Percentiles rank a stretch among this genome's conserved stretches.
These are phyloP conservation scores for Mycocentrospora acerina DNA, from an alignment of 2,329 filamentous ascomycete genomes.

Conservation along the genomic window DNA sequence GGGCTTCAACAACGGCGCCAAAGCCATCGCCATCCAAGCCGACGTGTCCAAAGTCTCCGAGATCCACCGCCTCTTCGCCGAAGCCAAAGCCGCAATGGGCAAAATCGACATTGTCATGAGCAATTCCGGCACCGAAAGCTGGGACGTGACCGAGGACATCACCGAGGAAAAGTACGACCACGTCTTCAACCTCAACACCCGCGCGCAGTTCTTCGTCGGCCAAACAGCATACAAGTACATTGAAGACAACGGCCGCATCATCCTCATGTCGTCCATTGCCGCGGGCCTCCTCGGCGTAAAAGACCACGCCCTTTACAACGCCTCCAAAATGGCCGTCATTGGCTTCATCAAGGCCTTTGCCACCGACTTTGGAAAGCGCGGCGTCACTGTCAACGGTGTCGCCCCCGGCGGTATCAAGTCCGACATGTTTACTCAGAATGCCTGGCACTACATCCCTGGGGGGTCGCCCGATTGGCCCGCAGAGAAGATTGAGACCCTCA, in stretches of 20 bases:
- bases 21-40: slow-evolving; percentile 60
- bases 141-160: slow-evolving; percentile 69
- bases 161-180: slow-evolving; percentile 71
- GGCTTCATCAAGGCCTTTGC: slow-evolving; percentile 72
- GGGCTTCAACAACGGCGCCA: slow-evolving; percentile 50
- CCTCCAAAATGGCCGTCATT: slow-evolving; percentile 71
- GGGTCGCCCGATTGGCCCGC: slow-evolving; percentile 52
- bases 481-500: slow-evolving; percentile 52
- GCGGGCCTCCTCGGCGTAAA: slow-evolving; percentile 66
- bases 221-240: slow-evolving; percentile 73
- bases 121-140: slow-evolving; percentile 63
- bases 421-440: slow-evolving; percentile 72
- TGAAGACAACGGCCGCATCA: slow-evolving; percentile 68
- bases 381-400: slow-evolving; percentile 72
- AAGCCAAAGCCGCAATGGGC: slow-evolving; percentile 48
- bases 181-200: slow-evolving; percentile 68
- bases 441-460: slow-evolving; percentile 54
- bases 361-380: slow-evolving; percentile 67
- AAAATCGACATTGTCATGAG: slow-evolving; percentile 53
- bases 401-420: slow-evolving; percentile 73
- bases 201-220: slow-evolving; percentile 76
- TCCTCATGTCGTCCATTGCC: slow-evolving; percentile 74
- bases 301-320: slow-evolving; percentile 71
- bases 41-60: slow-evolving; percentile 58
- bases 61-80: slow-evolving; percentile 59